Conservation (phyloP, 176 grass and related monocot species). For the Poa pratensis region DNA sequence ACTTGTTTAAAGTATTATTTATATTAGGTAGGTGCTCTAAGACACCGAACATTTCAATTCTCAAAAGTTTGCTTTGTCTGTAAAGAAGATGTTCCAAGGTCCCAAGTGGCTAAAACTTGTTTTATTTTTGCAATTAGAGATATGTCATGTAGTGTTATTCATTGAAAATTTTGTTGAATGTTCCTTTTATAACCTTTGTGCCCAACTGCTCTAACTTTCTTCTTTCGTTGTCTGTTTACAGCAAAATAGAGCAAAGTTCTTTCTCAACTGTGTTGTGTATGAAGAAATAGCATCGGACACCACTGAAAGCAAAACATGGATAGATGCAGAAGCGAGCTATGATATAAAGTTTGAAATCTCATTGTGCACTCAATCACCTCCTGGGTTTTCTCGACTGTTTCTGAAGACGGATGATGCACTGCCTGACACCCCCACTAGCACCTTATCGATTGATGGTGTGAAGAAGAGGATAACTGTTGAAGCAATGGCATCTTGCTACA, state of each 20-base stretch:
- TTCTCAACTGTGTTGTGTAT: neutral
- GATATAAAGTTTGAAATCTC: neutral
- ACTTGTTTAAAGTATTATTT: neutral
- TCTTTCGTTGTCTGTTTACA: neutral
- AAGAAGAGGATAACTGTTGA: neutral
- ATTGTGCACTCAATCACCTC: neutral
- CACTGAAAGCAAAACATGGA: neutral
- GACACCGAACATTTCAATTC: neutral
- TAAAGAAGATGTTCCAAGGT: neutral
- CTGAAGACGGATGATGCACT: neutral
- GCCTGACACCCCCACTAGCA: neutral
- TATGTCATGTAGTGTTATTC: neutral
- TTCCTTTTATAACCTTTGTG: neutral
- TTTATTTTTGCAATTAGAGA: neutral
- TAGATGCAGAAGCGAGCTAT: neutral
- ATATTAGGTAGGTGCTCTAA: neutral
- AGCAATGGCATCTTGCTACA: slow-evolving; percentile 12
- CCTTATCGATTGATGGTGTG: neutral
- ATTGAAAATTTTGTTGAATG: neutral
- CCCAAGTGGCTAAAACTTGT: neutral
- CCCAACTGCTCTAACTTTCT: neutral
- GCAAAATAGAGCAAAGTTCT: neutral
- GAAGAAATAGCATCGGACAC: neutral
- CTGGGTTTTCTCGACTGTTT: neutral
- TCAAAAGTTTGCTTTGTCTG: neutral